Evolutionary conservation across 2,329 filamentous ascomycete species (phyloP).

Genomic region (Epicoccum sorghinum): DNA sequence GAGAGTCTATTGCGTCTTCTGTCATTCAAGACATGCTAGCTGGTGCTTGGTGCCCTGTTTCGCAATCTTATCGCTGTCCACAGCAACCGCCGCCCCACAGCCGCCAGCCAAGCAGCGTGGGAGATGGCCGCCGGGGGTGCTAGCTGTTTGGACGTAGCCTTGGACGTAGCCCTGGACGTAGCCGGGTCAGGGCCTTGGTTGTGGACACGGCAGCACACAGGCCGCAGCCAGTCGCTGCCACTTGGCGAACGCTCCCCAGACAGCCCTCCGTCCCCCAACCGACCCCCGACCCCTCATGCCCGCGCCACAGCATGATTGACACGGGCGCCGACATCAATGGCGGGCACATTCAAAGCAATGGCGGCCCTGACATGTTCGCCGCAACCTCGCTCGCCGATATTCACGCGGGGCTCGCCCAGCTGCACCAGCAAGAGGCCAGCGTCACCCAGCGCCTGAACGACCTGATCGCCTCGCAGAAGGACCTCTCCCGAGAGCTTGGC

Average conservation of each 20-base stretch:
- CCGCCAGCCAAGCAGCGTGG: slow-evolving; percentile 1
- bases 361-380: slow-evolving; percentile 57
- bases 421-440: slow-evolving; percentile 76
- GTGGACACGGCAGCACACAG: background rate
- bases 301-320: slow-evolving; percentile 4
- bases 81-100: slow-evolving; percentile 18
- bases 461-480: slow-evolving; percentile 81
- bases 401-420: slow-evolving; percentile 73
- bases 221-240: background rate
- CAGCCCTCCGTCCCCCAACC: background rate
- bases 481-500: slow-evolving; percentile 83
- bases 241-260: background rate
- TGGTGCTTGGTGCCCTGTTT: background rate
- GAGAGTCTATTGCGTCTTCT: no score
- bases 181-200: no score
- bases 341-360: slow-evolving; percentile 9
- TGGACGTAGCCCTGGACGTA: no score
- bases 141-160: background rate
- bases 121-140: background rate
- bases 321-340: slow-evolving; percentile 21
- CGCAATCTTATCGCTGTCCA: slow-evolving; percentile 4
- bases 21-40: background rate
- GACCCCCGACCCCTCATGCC: slow-evolving; percentile 6
- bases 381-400: slow-evolving; percentile 80
- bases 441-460: slow-evolving; percentile 77